Percentiles rank a stretch among this genome's conserved stretches.
Conservation (phyloP, 345 rosid species). For the Leavenworthia alabamica region DNA sequence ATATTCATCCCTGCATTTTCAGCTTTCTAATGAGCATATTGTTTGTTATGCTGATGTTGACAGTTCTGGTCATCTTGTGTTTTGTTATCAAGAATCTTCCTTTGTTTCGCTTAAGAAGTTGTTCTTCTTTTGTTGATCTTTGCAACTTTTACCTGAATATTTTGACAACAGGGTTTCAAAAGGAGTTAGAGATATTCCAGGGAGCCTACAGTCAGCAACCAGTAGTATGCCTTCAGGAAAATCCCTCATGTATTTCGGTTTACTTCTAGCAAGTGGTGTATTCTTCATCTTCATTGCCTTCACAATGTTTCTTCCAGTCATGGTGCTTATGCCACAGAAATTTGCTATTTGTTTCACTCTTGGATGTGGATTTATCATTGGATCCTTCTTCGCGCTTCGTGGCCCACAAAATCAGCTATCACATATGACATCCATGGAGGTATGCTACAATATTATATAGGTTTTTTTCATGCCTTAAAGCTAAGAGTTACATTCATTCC, state of each 20-base stretch:
- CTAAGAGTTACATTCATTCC: background rate
- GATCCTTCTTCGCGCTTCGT: constrained; percentile 81
- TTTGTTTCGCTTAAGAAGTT: background rate
- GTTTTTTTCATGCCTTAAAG: background rate
- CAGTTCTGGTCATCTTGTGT: background rate
- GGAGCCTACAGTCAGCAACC: constrained; percentile 69
- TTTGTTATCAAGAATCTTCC: background rate
- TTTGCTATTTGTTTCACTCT: constrained; percentile 87
- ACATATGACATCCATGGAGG: constrained; percentile 92
- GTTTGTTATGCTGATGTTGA: background rate
- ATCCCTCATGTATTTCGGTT: constrained; percentile 74
- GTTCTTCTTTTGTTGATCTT: background rate
- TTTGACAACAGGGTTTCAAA: constrained; percentile 56
- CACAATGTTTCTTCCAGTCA: constrained; percentile 91
- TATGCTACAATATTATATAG: constrained; percentile 10
- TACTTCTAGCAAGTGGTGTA: constrained; percentile 69
- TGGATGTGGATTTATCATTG: constrained; percentile 78
- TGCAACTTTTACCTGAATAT: constrained; percentile 9
- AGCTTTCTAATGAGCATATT: background rate
- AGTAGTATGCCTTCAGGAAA: constrained; percentile 83
- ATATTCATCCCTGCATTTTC: background rate
- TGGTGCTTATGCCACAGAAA: constrained; percentile 91
- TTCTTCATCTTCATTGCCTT: constrained; percentile 83
- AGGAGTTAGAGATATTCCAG: constrained; percentile 61
- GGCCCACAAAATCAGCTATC: constrained; percentile 75